Base-by-base conservation (phyloP, 116 monocot species). In the Thalassia testudinum region DNA sequence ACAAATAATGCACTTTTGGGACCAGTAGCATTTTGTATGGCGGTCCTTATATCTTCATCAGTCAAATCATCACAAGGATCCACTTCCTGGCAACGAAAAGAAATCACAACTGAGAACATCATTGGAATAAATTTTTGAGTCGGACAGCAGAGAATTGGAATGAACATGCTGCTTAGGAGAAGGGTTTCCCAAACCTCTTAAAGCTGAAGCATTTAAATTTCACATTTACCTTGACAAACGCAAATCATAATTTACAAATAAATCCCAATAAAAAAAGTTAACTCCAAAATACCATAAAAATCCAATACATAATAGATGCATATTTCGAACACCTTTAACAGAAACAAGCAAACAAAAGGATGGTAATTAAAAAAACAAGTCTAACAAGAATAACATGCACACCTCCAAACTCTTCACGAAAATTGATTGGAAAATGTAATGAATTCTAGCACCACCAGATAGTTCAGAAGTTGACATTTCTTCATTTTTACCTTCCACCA, bases 331-430 rank as follows among this genome's bases (percentile, higher is more conserved):
- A n/a, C n/a, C n/a, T n/a, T n/a, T n/a, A n/a, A n/a, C n/a, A n/a
- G n/a, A 50, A 45, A 45, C 10, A 13, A 21, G 22, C 17, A 21
- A 22, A 24, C 13, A 14, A 24, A 24, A 4, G 22, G 50, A 24
- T 13, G 47, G 8, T 50, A 25, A 24, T 50, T 50, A 50, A 21
- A 45, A 45, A 45, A 13, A 20, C 15, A 45, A 7, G 15, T 20
- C 45, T 45, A 20, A 45, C 15, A 7, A n/a, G 3, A 34, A 34
- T 14, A 42, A 6, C 19, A 27, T 53, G 20, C 24, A 11, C 62
- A 88, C 99, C 99, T 99, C 99, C 53, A 99, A 83, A 53, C 83
- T 90, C 73, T 80, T 99, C 42, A 99, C 90, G 70, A 73, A 99
- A 27, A 99, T 99, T 29, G 77, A 86, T 66, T 99, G 99, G 64